Base-by-base conservation (phyloP, 768 basidiomycete genomes). In the Leccinellum albellum region DNA sequence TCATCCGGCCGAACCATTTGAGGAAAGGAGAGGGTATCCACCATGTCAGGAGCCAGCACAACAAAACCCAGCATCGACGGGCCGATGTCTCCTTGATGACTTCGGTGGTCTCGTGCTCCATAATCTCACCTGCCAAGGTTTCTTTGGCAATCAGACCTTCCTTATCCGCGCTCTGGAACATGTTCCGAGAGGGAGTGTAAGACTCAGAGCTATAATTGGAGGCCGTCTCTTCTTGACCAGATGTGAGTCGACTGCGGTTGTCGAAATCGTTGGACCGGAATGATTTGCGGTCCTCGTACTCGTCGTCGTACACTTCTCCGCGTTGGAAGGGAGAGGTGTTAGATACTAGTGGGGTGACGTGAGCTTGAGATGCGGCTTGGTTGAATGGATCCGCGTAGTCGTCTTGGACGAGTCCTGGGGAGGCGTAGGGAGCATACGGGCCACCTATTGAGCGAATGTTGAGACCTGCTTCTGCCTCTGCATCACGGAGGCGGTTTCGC, bases 101-200 rank as follows among this genome's bases (percentile, higher is more conserved):
- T 73, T 98, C 95, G 0, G 87, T 83, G 14, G 87, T 91, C 76
- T 96, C 94, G 35, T 89, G 87, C 57, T 96, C 93, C 69, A 87
- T 82, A 13, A 92, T 84, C 66, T 94, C 91, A 1, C 89, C 89
- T 1, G 91, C 84, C 1, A 94, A 74, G 12, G 85, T 82, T 63
- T 94, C 91, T 76, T 94, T 93, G 63, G 90, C 89, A 49, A 81
- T 74, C 45, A 87, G 63, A 23, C 79, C 85, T 59, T 85, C 82
- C 68, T 84, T 87, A 63, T 91, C 88, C 3, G 83, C 79, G 61
- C 84, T 85, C 62, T 89, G 86, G 81, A 96, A 95, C 94, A 95
- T 97, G 64, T 95, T 95, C 35, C 91, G 77, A 0, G 90, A 93
- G 0, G 95, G 95, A 0, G 93, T 94, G 64, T 97, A 98, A 0